Evolutionary conservation across 2,329 filamentous ascomycete genomes (phyloP).

Genomic region (Fusarium tanahbumbuense): DNA sequence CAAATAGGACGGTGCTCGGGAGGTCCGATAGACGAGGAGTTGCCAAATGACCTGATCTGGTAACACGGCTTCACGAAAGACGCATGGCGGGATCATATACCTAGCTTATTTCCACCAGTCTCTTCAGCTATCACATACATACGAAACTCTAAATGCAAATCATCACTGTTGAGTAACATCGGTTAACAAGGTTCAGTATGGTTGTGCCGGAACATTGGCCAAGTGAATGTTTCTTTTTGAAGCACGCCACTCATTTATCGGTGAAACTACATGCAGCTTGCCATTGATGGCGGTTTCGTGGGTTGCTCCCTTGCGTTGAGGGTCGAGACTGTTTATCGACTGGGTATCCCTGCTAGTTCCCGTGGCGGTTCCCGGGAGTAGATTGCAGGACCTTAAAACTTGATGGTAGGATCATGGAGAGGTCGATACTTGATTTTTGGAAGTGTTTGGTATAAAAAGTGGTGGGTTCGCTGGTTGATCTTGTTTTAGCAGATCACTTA

Average conservation of each 20-base stretch:
- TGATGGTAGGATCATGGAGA: background rate
- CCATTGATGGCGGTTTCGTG: constrained; percentile 11
- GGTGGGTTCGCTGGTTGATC: background rate
- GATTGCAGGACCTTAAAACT: constrained; percentile 16
- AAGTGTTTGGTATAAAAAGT: constrained; percentile 7
- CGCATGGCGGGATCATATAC: background rate
- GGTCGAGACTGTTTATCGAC: background rate
- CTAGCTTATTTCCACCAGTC: constrained; percentile 29
- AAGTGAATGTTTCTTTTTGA: background rate
- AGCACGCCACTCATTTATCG: constrained; percentile 3
- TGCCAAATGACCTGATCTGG: constrained; percentile 22
- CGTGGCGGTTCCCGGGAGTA: constrained; percentile 5
- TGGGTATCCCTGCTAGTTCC: constrained; percentile 28
- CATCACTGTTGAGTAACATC: constrained; percentile 2
- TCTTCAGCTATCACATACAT: constrained; percentile 1
- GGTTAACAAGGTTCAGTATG: background rate
- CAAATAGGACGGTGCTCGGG: constrained; percentile 10
- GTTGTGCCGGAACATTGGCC: background rate
- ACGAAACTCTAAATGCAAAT: constrained; percentile 11
- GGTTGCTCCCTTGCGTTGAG: background rate
- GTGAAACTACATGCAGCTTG: background rate
- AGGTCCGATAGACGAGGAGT: constrained; percentile 3
- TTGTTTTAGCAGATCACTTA: background rate
- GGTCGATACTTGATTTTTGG: background rate
- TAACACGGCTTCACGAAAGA: background rate